Evolutionary conservation across 129 eudicot species (phyloP).

Genomic region (Cynara cardunculus): DNA sequence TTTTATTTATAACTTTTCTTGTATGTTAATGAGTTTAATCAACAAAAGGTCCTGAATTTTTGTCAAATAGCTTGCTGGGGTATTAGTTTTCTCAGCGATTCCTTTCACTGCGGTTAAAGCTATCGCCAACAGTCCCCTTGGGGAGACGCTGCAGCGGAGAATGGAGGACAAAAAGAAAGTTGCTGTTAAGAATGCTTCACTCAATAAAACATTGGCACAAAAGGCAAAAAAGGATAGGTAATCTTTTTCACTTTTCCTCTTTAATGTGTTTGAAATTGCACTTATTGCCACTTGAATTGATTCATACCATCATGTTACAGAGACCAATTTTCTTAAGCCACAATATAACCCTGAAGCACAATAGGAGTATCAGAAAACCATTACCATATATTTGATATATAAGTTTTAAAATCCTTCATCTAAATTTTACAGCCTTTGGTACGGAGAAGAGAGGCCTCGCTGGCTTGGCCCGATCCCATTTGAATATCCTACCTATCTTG

Average conservation of each 20-base stretch:
- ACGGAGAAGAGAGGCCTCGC: conserved; percentile 90
- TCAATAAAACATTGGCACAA: conserved; percentile 36
- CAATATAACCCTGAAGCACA: too few species aligned
- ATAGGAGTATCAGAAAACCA: not conserved
- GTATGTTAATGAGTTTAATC: not conserved
- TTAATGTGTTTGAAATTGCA: not conserved
- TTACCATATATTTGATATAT: not conserved
- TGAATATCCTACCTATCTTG: conserved; percentile 79
- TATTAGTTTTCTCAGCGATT: conserved; percentile 85
- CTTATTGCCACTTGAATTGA: not conserved
- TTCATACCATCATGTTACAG: not conserved
- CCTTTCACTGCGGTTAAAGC: conserved; percentile 96
- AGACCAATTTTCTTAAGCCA: not conserved
- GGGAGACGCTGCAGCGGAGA: conserved; percentile 59
- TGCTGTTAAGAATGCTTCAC: conserved; percentile 41
- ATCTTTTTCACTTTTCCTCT: not conserved
- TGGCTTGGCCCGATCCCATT: conserved; percentile 96
- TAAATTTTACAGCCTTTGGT: conserved; percentile 71
- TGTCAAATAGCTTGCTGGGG: conserved; percentile 67
- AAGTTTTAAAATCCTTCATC: not conserved
- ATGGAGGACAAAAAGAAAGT: conserved; percentile 59
- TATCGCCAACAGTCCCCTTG: conserved; percentile 91
- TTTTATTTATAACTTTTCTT: too few species aligned
- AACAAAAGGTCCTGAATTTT: not conserved
- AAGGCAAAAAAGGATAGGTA: conserved; percentile 69